Evolutionary conservation across 768 basidiomycete species (phyloP), one percentile per base, ranked within the genome.

Genomic region (Termitomyces sp.): DNA sequence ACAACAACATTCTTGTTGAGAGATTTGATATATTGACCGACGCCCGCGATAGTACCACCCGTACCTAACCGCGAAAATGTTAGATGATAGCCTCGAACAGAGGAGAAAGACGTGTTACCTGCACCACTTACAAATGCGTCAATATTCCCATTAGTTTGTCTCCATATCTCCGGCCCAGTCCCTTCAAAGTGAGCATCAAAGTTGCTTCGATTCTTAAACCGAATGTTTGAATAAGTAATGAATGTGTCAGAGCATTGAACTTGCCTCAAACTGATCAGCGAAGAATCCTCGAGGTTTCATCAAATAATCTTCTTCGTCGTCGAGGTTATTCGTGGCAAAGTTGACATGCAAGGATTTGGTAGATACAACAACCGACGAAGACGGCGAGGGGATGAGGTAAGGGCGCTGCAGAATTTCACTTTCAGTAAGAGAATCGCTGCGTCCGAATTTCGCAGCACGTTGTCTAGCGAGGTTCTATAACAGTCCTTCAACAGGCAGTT

Each of bases 131-230:
- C 87, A 65, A 98, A 98, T 6, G 88, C 93, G 66, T 90, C 81
- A 0, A 97, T 59, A 27, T 74, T 73, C 11, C 95, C 95, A 65
- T 86, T 87, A 7, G 92, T 93, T 68, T 99, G 97, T 42, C 87
- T 78, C 89, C 94, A 94, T 34, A 98, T 92, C 75, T 98, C 97
- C 0, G 94, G 95, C 0, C 92, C 97, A 0, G 97, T 98, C 6
- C 92, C 92, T 34, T 83, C 72, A 61, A 82, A 92, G 68, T 99
- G 97, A 0, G 96, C 94, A 53, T 87, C 80, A 68, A 85, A 93
- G 65, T 99, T 98, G 65, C 90, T 92, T 64, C 77, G 82, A 69
- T 95, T 98, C 89, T 92, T 19, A 12, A 31, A 29, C 5, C 23
- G 19, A n/a, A 14, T 1, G 29, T 25, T 49, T 8, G 27, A 8